Base-by-base conservation (phyloP, 2,329 filamentous ascomycete species). In the Dryadomyces quercus-mongolicae region DNA sequence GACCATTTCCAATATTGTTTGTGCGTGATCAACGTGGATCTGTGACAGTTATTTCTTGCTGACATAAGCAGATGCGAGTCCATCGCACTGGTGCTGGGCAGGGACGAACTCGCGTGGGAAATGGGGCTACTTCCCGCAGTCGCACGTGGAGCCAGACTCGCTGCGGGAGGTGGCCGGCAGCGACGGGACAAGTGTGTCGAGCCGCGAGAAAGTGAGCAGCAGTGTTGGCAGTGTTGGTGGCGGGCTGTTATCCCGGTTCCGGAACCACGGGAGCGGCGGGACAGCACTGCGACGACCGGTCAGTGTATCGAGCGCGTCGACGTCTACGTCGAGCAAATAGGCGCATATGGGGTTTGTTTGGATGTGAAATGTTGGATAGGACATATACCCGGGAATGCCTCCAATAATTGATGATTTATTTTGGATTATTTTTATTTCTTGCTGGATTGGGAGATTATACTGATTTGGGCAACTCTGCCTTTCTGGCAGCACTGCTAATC, bases 1-100 rank as follows among this genome's bases (percentile, higher is more conserved):
- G 55, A 70, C 74, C 2, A 83, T 85, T 18, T 81, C 75, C 60
- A 88, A 82, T 66, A 88, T 80, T 36, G 68, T 67, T 53, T 80
- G 75, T 78, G 62, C 70, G 75, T 71, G 20, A 20, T 52, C n/a
- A n/a, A n/a, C n/a, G n/a, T n/a, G n/a, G 6, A n/a, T n/a, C 40
- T 36, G 15, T 13, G 38, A n/a, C n/a, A n/a, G n/a, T n/a, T n/a
- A n/a, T n/a, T n/a, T n/a, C n/a, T 16, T 12, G 47, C 47, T 53
- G 25, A 49, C 25, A 18, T 36, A 16, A 22, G 75, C 74, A 71
- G 70, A 59, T 68, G 2, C 69, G 16, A 22, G 74, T 55, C 65
- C 68, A 21, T 72, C 74, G 13, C 73, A 77, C 56, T 80, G 77
- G 76, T 80, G 76, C 63, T 80, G 76, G 77, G 73, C 72, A 0